Conservation (phyloP, 305 asterid genomes). For the Fraxinus ornus region DNA sequence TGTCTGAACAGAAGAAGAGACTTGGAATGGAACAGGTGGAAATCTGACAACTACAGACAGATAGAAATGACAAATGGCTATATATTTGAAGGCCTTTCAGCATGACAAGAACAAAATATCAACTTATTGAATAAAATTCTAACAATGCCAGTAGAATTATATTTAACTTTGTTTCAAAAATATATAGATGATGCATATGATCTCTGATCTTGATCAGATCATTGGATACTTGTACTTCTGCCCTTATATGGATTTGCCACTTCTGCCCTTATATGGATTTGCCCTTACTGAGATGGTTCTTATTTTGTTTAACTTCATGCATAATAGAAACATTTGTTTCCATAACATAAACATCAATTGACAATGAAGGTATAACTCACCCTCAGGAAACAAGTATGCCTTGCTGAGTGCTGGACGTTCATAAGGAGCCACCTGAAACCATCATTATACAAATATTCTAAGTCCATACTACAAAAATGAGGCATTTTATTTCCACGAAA, state of each 20-base stretch:
- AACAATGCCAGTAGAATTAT: neutral
- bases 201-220: neutral
- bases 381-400: slow-evolving; percentile 89
- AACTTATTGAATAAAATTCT: neutral
- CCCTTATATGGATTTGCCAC: neutral
- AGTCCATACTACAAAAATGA: neutral
- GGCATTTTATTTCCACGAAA: neutral
- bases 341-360: neutral
- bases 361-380: slow-evolving; percentile 43
- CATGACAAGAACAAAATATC: neutral
- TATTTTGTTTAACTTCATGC: neutral
- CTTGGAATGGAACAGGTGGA: neutral
- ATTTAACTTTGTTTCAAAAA: neutral
- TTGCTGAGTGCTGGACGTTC: slow-evolving; percentile 98
- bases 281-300: neutral
- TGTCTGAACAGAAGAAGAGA: slow-evolving; percentile 16
- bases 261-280: neutral
- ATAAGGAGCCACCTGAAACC: slow-evolving; percentile 94
- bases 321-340: neutral
- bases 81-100: neutral
- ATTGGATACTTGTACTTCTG: neutral
- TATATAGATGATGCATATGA: neutral
- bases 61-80: neutral
- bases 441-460: slow-evolving; percentile 19
- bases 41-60: neutral